Percentiles rank a stretch among this genome's conserved stretches.
phyloP scores from a whole-genome alignment of 495 filamentous ascomycete species.

The Aspergillus leporis region DNA sequence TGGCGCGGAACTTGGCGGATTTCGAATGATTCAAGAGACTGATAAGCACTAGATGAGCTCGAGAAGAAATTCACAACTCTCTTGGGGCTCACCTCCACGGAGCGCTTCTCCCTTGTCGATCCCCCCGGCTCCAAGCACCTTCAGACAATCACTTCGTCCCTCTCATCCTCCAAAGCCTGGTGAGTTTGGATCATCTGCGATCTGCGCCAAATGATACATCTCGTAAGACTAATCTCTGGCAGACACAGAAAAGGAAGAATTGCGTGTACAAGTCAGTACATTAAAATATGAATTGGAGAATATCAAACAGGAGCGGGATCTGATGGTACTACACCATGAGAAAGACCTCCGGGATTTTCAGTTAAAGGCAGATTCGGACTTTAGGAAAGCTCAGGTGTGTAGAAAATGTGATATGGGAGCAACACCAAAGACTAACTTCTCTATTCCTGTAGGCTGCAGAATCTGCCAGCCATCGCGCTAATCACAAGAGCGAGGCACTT shows the following conservation, averaged over 20 bases:
- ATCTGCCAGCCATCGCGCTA: constrained; percentile 63
- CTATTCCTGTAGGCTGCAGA: constrained; percentile 54
- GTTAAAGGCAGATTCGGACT: constrained; percentile 77
- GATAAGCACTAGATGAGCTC: constrained; percentile 31
- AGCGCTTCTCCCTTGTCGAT: constrained; percentile 36
- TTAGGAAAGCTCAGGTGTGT: constrained; percentile 71
- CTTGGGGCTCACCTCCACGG: constrained; percentile 34
- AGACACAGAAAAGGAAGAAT: constrained; percentile 62
- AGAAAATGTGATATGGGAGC: neutral
- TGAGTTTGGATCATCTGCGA: constrained; percentile 13
- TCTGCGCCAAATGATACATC: neutral
- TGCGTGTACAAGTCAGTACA: constrained; percentile 67
- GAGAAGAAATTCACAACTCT: constrained; percentile 31
- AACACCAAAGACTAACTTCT: constrained; percentile 16
- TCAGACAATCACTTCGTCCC: constrained; percentile 35
- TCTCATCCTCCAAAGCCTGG: constrained; percentile 30
- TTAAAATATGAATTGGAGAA: constrained; percentile 70
- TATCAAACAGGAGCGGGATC: constrained; percentile 82
- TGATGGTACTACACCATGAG: constrained; percentile 72
- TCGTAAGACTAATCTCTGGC: constrained; percentile 15
- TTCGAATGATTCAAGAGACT: neutral
- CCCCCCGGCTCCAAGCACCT: constrained; percentile 22
- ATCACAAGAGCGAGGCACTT: constrained; percentile 69
- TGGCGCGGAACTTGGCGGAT: neutral
- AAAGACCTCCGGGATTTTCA: constrained; percentile 78